These are phyloP conservation scores for Phoma sp. DNA, from an alignment of 2,329 filamentous ascomycete species.

Conservation along the genomic window DNA sequence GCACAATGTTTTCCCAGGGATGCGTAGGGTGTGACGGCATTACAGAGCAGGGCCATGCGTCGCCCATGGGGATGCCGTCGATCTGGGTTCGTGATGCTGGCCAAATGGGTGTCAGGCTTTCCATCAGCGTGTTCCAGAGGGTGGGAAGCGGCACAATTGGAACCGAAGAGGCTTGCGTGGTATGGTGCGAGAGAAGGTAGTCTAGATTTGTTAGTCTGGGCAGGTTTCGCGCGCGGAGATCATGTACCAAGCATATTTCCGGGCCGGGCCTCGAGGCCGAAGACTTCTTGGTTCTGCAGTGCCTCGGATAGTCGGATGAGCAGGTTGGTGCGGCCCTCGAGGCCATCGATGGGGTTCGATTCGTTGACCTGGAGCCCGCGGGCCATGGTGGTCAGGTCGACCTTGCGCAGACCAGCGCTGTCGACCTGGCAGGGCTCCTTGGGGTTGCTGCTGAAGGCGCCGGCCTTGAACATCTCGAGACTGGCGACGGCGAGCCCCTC, in stretches of 20 bases:
- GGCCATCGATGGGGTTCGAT: constrained; percentile 80
- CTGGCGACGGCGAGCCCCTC: constrained; percentile 84
- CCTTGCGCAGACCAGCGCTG: constrained; percentile 74
- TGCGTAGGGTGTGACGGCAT: constrained; percentile 78
- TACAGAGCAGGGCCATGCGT: constrained; percentile 89
- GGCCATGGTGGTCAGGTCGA: constrained; percentile 78
- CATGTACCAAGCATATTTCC: constrained; percentile 87
- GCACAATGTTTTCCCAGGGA: constrained; percentile 81
- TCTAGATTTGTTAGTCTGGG: constrained; percentile 60
- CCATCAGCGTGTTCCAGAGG: constrained; percentile 89
- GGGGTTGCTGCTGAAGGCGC: constrained; percentile 83
- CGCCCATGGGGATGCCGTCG: constrained; percentile 85
- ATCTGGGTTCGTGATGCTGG: constrained; percentile 84
- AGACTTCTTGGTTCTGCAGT: constrained; percentile 80
- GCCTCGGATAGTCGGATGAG: constrained; percentile 78
- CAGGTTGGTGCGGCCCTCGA: constrained; percentile 84
- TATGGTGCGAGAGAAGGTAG: constrained; percentile 89
- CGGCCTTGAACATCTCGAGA: constrained; percentile 92
- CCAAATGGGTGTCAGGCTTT: constrained; percentile 87
- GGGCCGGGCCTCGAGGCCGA: constrained; percentile 82
- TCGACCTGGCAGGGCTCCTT: constrained; percentile 89
- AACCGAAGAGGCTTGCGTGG: constrained; percentile 86
- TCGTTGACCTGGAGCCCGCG: constrained; percentile 85
- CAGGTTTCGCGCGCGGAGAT: constrained; percentile 18
- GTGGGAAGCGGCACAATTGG: constrained; percentile 87